Evolutionary conservation across 2,329 filamentous ascomycete genomes (phyloP), one percentile per base, ranked within the genome.

Genomic region (Fusarium sp.): DNA sequence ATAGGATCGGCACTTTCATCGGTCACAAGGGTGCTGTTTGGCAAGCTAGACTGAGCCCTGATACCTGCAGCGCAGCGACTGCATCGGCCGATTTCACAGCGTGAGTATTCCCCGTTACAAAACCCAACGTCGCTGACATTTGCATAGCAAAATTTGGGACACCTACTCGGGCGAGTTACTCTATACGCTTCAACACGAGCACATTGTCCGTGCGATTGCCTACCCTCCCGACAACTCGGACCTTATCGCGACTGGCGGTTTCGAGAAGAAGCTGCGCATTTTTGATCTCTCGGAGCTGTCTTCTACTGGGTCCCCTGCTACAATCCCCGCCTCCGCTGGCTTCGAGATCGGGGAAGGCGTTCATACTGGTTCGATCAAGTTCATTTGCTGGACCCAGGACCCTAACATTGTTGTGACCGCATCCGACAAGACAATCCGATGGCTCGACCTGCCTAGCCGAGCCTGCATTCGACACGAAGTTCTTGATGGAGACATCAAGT

Each of bases 11-110:
- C 55, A 98, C 96, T 42, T 98, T 98, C 81, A 92, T 99, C 78
- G 96, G 96, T 45, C 96, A 99, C 86, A 98, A 99, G 85, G 96
- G 96, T 72, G 96, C 96, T 42, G 96, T 98, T 68, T 99, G 96
- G 95, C 95, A 98, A 85, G 94, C 95, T 61, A 91, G 95, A 77
- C 88, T 99, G 41, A 98, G 95, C 60, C 91, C 94, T 26, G 95
- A 98, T 84, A 94, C 95, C 47, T 91, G 90, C 32, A 92, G 95
- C 54, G 96, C 96, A 65, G 96, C 95, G 15, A 98, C 97, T 39
- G 96, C 94, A 52, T 97, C 95, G 56, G 96, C 96, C 57, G 96
- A 99, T 82, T 99, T 99, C 82, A 96, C 94, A 65, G 94, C 94
- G 93, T 95, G 87, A 80, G 92, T 85, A 56, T 38, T 34, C 20